These are phyloP conservation scores for Sequoiadendron giganteum DNA, from an alignment of 75 land plant genomes.

Conservation along the genomic window DNA sequence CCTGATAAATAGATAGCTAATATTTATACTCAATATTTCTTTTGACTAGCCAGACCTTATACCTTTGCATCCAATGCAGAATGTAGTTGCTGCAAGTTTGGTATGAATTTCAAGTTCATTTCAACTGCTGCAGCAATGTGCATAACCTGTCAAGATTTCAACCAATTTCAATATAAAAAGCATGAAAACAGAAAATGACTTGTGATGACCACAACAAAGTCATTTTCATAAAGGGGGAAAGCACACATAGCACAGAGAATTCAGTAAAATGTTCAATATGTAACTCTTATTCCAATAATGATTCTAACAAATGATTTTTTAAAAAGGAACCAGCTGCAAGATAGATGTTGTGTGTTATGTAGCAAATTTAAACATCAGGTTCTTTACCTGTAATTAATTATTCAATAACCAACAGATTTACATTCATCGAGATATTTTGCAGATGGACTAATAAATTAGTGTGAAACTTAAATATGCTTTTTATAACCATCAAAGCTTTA, in stretches of 20 bases:
- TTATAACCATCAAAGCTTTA: slow-evolving; percentile 4
- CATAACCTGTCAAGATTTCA: slow-evolving; percentile 69
- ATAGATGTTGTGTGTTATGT: background rate
- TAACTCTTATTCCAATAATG: background rate
- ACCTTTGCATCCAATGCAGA: slow-evolving; percentile 51
- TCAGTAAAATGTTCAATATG: background rate
- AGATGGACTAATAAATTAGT: background rate
- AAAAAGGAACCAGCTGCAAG: background rate
- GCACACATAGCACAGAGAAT: background rate
- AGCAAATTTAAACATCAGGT: background rate
- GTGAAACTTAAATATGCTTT: slow-evolving; percentile 13
- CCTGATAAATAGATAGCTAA: background rate
- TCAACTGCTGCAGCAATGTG: slow-evolving; percentile 94
- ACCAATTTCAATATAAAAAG: background rate
- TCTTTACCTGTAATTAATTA: background rate
- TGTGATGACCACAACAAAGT: background rate
- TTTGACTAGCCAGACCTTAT: slow-evolving; percentile 6
- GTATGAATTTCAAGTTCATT: slow-evolving; percentile 78
- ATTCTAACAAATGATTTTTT: background rate
- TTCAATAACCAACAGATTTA: background rate
- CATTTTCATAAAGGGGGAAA: background rate
- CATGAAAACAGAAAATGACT: background rate
- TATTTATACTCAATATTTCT: no score
- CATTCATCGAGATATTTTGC: background rate
- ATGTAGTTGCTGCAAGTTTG: slow-evolving; percentile 70